phyloP scores from a whole-genome alignment of 208 protist genomes.

The Crithidia fasciculata region DNA sequence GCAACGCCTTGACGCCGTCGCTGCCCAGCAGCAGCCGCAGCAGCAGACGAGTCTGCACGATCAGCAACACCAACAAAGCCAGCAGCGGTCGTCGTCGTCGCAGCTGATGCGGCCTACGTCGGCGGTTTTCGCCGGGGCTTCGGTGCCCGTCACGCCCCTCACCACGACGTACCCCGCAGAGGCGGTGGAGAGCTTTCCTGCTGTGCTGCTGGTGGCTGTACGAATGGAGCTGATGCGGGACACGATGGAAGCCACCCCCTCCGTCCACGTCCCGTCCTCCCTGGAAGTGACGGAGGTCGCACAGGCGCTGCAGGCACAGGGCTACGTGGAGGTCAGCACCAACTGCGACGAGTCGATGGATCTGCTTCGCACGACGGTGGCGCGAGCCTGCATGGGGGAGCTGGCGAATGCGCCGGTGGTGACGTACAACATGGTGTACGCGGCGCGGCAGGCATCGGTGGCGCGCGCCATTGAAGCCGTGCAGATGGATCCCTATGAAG shows the following conservation, averaged over 20 bases:
- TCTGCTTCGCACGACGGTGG: slow-evolving; percentile 47
- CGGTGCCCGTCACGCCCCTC: slow-evolving; percentile 9
- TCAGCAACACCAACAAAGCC: too few relatives aligned
- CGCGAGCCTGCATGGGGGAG: slow-evolving; percentile 62
- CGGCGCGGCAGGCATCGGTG: slow-evolving; percentile 23
- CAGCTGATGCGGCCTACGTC: not conserved
- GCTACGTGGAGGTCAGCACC: slow-evolving; percentile 48
- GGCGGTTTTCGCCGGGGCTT: slow-evolving; percentile 1
- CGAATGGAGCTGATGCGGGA: slow-evolving; percentile 46
- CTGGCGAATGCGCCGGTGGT: slow-evolving; percentile 34
- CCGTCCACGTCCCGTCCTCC: slow-evolving; percentile 26
- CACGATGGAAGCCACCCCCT: slow-evolving; percentile 41
- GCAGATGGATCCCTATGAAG: slow-evolving; percentile 7
- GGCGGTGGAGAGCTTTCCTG: slow-evolving; percentile 12
- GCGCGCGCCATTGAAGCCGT: slow-evolving; percentile 24
- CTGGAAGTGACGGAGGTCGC: slow-evolving; percentile 44
- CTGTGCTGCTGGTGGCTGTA: slow-evolving; percentile 42
- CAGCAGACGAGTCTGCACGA: not conserved
- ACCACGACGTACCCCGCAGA: slow-evolving; percentile 5
- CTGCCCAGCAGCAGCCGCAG: slow-evolving; percentile 8
- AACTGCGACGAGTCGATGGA: slow-evolving; percentile 38
- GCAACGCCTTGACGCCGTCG: not conserved
- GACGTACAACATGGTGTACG: slow-evolving; percentile 9
- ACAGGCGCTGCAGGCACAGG: slow-evolving; percentile 41
- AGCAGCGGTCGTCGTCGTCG: too few relatives aligned